Percentiles rank a stretch among this genome's conserved stretches.
These are phyloP conservation scores for Camelina laxa DNA, from an alignment of 345 rosid genomes.

Conservation along the genomic window DNA sequence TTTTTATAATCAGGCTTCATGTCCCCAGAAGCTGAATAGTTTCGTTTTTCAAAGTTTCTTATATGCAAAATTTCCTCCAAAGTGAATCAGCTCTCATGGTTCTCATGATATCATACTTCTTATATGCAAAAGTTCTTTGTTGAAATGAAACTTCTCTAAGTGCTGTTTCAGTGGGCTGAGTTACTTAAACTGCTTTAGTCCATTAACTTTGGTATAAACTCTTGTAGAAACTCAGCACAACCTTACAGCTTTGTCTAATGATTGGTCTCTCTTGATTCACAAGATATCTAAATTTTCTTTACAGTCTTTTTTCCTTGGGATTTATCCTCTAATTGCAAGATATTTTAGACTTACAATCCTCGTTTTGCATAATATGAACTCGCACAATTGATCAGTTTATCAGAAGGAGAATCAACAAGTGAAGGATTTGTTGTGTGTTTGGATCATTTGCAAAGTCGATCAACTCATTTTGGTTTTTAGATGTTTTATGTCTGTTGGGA, in stretches of 20 bases:
- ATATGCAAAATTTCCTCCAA: background rate
- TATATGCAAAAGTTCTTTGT: constrained; percentile 23
- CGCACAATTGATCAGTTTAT: background rate
- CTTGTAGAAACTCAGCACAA: constrained; percentile 10
- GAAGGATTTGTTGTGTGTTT: constrained; percentile 12
- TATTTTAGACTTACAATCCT: background rate
- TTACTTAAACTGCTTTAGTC: constrained; percentile 13
- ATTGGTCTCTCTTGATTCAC: constrained; percentile 20
- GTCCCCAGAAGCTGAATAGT: constrained; percentile 8
- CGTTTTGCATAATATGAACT: constrained; percentile 17
- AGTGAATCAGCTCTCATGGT: constrained; percentile 12
- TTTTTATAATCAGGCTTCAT: constrained; percentile 5
- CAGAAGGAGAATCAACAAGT: background rate
- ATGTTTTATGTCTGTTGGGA: background rate
- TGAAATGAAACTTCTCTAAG: constrained; percentile 21
- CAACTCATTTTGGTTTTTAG: constrained; percentile 16
- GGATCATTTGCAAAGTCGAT: constrained; percentile 2
- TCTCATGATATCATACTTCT: background rate
- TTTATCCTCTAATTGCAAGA: background rate
- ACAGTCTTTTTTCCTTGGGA: background rate
- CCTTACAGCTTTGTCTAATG: background rate
- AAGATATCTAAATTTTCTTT: constrained; percentile 16
- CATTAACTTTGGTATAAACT: constrained; percentile 2
- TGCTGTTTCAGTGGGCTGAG: constrained; percentile 14
- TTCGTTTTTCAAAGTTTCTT: constrained; percentile 6